These are phyloP conservation scores for Entophlyctis helioformis DNA, from an alignment of 192 early-diverging fungal species.

Conservation along the genomic window DNA sequence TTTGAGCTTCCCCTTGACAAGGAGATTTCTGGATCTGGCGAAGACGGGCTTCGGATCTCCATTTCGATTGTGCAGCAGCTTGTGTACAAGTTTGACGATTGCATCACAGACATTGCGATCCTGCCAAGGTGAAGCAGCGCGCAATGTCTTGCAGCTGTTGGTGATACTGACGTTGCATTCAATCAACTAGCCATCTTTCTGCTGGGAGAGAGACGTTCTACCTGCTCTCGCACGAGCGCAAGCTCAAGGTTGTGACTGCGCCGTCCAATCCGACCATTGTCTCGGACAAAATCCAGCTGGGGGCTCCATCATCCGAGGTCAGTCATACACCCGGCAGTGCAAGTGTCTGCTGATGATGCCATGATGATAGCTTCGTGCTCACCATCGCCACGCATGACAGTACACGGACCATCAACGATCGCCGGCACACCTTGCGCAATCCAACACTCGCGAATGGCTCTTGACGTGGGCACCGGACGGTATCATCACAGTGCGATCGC, in stretches of 20 bases:
- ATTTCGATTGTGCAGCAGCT: neutral
- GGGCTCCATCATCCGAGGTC: neutral
- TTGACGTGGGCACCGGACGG: slow-evolving; percentile 31
- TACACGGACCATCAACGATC: slow-evolving; percentile 24
- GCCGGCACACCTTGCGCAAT: slow-evolving; percentile 4
- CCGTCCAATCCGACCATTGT: neutral
- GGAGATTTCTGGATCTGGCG: neutral
- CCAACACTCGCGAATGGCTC: slow-evolving; percentile 26
- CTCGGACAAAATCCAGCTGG: neutral
- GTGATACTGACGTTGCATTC: no score
- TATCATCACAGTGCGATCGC: slow-evolving; percentile 23
- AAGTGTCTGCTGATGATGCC: no score
- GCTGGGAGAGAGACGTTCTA: no score
- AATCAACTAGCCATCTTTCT: no score
- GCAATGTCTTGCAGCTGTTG: no score
- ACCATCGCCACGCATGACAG: no score
- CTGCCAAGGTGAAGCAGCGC: no score
- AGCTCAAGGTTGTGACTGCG: neutral
- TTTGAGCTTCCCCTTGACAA: slow-evolving; percentile 16
- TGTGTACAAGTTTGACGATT: no score
- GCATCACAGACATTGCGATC: no score
- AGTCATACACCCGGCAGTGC: neutral
- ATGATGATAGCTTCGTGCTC: no score
- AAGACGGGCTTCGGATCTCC: neutral
- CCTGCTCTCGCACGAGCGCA: neutral